Evolutionary conservation across 768 basidiomycete species (phyloP).

Genomic region (Pleurotus pulmonarius): DNA sequence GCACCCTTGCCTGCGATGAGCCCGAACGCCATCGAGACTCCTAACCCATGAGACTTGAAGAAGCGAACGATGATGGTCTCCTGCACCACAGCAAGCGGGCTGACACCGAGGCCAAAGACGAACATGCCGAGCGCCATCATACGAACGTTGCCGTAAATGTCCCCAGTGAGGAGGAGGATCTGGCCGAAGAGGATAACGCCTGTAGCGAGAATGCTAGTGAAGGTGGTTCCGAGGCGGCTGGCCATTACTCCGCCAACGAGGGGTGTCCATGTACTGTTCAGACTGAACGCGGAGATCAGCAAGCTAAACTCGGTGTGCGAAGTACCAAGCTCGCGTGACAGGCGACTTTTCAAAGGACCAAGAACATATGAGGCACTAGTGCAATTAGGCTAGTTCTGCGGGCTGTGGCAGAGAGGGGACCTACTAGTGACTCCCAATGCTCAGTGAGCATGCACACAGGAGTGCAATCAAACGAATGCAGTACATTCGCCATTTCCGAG

Average conservation of each 20-base stretch:
- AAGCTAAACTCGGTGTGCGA: slow-evolving; percentile 77
- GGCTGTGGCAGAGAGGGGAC: slow-evolving; percentile 16
- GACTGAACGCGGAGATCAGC: slow-evolving; percentile 69
- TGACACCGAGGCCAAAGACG: slow-evolving; percentile 74
- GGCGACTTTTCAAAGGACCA: slow-evolving; percentile 71
- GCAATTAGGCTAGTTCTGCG: not conserved
- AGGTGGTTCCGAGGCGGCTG: slow-evolving; percentile 67
- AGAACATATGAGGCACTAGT: slow-evolving; percentile 68
- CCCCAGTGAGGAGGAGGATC: slow-evolving; percentile 61
- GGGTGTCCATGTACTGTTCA: slow-evolving; percentile 75
- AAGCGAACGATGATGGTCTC: slow-evolving; percentile 84
- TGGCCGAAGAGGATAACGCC: slow-evolving; percentile 64
- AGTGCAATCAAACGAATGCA: slow-evolving; percentile 59
- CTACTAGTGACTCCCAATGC: slow-evolving; percentile 76
- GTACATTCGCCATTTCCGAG: slow-evolving; percentile 25
- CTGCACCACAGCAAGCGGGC: slow-evolving; percentile 79
- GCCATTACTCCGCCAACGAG: slow-evolving; percentile 73
- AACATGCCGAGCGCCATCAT: slow-evolving; percentile 76
- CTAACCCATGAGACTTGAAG: slow-evolving; percentile 73
- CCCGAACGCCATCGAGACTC: slow-evolving; percentile 77
- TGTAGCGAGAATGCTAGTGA: slow-evolving; percentile 71
- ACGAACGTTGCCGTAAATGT: slow-evolving; percentile 54
- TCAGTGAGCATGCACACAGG: slow-evolving; percentile 68
- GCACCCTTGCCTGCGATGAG: slow-evolving; percentile 78
- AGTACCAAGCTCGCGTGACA: slow-evolving; percentile 67